Base-by-base conservation (phyloP, 2,329 filamentous ascomycete species). In the Diaporthe humulicola region DNA sequence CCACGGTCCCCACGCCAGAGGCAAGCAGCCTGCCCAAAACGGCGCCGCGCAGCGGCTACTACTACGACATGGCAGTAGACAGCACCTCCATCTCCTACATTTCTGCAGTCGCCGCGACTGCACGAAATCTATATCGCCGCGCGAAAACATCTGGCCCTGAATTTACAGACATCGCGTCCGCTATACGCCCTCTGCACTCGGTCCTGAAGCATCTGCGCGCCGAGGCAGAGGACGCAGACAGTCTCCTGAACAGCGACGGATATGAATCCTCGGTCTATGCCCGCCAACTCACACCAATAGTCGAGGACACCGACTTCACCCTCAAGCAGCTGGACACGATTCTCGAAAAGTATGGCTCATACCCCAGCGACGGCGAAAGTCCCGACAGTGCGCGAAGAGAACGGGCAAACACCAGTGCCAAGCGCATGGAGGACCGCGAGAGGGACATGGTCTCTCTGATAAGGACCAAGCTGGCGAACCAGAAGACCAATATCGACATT, bases 201-300 rank as follows among this genome's bases (percentile, higher is more conserved):
- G 87, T 88, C 17, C 84, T 93, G 9, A 88, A 89, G 72, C 88
- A 92, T 78, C 84, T 93, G 36, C 89, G 88, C 72, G 84, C 87
- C 76, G 91, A 92, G 82, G 87, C 87, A 52, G 86, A 89, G 76
- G 90, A 91, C 77, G 84, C 85, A 1, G 88, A 89, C 77, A 92
- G 90, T 14, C 83, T 88, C 15, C 84, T 93, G 22, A 89, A 89
- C 82, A 83, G 71, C 73, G 76, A 75, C 48, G 76, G 76, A 36
- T 73, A 75, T 56, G 79, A 81, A 36, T 83, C 82, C 30, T 81
- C 84, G 45, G 81, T 87, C 64, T 90, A 89, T 77, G 80, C 83
- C 12, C 84, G 87, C 48, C 87, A 90, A 78, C 84, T 93, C 19
- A 83, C 81, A 0, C 85, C 86, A 1, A 86, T 91, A 38, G 81